Percentiles rank a stretch among this genome's conserved stretches.
Conservation (phyloP, 75 land plant genomes). For the Isoetes taiwanensis region DNA sequence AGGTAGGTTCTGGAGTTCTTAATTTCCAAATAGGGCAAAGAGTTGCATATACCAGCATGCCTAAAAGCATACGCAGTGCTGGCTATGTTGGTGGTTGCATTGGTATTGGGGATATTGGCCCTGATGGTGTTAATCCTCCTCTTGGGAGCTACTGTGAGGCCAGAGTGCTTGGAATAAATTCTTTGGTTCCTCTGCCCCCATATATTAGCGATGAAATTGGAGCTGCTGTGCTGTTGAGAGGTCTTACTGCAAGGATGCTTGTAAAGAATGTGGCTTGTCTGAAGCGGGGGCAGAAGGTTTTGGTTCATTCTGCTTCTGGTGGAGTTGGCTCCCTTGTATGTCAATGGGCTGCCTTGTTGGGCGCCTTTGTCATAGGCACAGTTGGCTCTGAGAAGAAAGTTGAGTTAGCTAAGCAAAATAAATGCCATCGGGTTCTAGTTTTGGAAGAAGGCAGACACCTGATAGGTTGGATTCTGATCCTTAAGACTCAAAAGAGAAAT, state of each 20-base stretch:
- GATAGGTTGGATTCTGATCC: too few species aligned
- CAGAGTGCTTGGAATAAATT: not conserved
- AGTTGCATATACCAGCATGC: constrained; percentile 1
- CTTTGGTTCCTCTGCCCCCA: not conserved
- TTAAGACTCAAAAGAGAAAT: too few species aligned
- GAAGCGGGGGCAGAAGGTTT: not conserved
- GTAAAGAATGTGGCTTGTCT: not conserved
- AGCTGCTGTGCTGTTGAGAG: constrained; percentile 7
- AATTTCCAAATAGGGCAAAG: constrained; percentile 1
- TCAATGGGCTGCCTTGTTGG: constrained; percentile 7
- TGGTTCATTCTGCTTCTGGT: constrained; percentile 4
- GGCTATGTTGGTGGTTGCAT: too few species aligned
- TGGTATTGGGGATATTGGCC: too few species aligned
- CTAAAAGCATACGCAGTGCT: too few species aligned
- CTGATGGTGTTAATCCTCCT: too few species aligned
- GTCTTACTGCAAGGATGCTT: constrained; percentile 10
- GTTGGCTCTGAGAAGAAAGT: not conserved
- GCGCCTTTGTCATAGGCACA: constrained; percentile 10
- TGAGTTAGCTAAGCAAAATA: not conserved
- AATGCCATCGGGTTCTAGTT: not conserved
- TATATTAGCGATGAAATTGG: constrained; percentile 6
- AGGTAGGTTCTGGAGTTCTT: constrained; percentile 11
- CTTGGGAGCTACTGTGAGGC: constrained; percentile 11
- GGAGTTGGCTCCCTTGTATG: constrained; percentile 8
- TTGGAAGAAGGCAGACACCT: too few species aligned